Evolutionary conservation across 768 basidiomycete genomes (phyloP), one percentile per base, ranked within the genome.

Genomic region (Lactarius pseudohatsudake): DNA sequence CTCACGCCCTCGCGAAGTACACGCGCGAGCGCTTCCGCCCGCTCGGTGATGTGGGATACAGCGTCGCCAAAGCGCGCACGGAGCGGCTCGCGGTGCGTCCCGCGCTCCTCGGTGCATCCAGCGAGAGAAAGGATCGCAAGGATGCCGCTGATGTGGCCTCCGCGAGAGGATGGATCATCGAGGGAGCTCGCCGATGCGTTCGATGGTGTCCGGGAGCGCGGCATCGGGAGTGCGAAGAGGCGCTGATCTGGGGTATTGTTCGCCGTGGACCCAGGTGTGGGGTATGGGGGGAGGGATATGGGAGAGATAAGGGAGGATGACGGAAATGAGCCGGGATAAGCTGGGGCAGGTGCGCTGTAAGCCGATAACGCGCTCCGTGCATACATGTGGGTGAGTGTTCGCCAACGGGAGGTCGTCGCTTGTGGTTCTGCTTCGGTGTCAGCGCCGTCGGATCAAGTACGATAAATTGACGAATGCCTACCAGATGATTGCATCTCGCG

Each of bases 351-450:
- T 45, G 57, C 64, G 11, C 68, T 66, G 36, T 71, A 71, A 0
- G 67, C 61, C 7, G 72, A 67, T 18, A 66, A 15, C 20, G 67
- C 59, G 34, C 53, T 64, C 32, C 74, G 75, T 15, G 75, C 69
- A 40, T 77, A 73, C 61, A 66, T 71, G 62, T 77, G 75, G 3
- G 76, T 77, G 56, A 78, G 73, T 1, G 75, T 75, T 40, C 77
- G 74, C 77, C 77, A 78, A 22, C 77, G 74, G 15, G 77, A 74
- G 28, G 76, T 74, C 7, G 74, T 77, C n/a, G 76, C 73, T 64
- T 77, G 76, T 0, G 76, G 75, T 69, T 78, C 77, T 78, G 26
- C 30, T 13, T 40, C 13, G 40, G 32, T 9, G 22, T 67, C 32
- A 64, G 62, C 40, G 57, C 28, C 41, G 20, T 9, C 22, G 30